These are phyloP conservation scores for Paramecium octaurelia DNA, from an alignment of 73 alveolate genomes.

Conservation along the genomic window DNA sequence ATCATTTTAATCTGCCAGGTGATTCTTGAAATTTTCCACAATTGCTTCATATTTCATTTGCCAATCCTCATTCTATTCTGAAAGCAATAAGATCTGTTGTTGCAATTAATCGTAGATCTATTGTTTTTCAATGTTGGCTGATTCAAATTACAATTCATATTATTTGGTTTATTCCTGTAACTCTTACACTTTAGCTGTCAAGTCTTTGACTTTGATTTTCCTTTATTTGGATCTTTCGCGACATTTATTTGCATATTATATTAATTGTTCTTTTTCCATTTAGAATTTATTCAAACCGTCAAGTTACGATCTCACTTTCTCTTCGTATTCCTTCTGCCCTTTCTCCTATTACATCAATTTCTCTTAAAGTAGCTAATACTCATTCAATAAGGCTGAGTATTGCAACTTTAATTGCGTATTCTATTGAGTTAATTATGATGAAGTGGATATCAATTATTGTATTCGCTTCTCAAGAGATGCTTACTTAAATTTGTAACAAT, in stretches of 20 bases:
- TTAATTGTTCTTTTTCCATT: constrained; percentile 10
- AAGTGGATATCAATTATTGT: not conserved
- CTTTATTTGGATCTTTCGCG: constrained; percentile 32
- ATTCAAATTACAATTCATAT: not conserved
- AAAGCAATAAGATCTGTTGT: not conserved
- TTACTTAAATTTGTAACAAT: not conserved
- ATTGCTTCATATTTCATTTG: not conserved
- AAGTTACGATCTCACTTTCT: not conserved
- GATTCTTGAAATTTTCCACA: constrained; percentile 6
- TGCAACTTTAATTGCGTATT: not conserved
- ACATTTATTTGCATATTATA: constrained; percentile 22
- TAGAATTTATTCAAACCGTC: not conserved
- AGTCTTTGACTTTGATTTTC: constrained; percentile 17
- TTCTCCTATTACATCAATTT: not conserved
- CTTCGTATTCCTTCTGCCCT: not conserved
- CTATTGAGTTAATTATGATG: constrained; percentile 4
- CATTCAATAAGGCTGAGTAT: constrained; percentile 5
- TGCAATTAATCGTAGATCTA: not conserved
- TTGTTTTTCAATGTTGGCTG: not conserved
- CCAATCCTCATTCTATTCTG: constrained; percentile 7
- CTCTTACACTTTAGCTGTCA: not conserved
- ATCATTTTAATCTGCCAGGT: not conserved
- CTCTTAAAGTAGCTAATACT: not conserved
- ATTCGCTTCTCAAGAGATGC: constrained; percentile 13
- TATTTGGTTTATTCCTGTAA: not conserved